A percentile compares a stretch with the other conserved stretches of the same genome.
These are phyloP conservation scores for Saccharomyces hybrid DNA, from an alignment of 1,139 yeast genomes.

Conservation along the genomic window DNA sequence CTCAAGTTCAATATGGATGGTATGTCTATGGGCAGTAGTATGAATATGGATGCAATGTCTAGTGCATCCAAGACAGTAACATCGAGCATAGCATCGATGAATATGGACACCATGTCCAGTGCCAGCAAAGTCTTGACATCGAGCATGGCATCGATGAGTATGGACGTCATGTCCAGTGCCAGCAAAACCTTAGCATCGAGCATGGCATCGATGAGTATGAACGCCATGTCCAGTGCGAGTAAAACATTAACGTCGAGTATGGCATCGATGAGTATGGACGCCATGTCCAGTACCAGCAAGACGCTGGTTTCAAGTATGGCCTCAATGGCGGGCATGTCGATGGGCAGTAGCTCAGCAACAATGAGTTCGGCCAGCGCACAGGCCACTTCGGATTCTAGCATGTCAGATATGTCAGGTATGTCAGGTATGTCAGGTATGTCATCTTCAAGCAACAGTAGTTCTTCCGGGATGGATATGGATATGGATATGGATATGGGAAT, in stretches of 20 bases:
- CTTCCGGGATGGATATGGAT: too few relatives aligned
- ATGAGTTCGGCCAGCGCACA: slow-evolving; percentile 6
- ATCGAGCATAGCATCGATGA: too few relatives aligned
- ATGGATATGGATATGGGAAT: too few relatives aligned
- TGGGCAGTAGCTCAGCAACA: slow-evolving; percentile 1
- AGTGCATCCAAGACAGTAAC: too few relatives aligned
- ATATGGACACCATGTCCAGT: too few relatives aligned
- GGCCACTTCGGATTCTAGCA: slow-evolving; percentile 3
- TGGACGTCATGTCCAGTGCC: too few relatives aligned
- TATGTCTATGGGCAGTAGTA: not conserved
- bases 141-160: too few relatives aligned
- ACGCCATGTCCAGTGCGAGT: slow-evolving; percentile 1
- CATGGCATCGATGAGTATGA: not conserved
- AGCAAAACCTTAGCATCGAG: not conserved
- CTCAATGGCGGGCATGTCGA: slow-evolving; percentile 4
- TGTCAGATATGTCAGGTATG: slow-evolving; percentile 6
- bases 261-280: slow-evolving; percentile 2
- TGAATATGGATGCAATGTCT: too few relatives aligned
- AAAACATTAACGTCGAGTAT: slow-evolving; percentile 1
- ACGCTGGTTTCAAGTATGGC: slow-evolving; percentile 2
- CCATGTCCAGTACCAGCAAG: not conserved
- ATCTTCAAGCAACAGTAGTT: slow-evolving; percentile 8
- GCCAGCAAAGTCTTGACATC: too few relatives aligned
- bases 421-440: slow-evolving; percentile 15
- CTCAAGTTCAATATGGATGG: not conserved